Evolutionary conservation across 306 rosid species (phyloP).

Genomic region (Cicer arietinum): DNA sequence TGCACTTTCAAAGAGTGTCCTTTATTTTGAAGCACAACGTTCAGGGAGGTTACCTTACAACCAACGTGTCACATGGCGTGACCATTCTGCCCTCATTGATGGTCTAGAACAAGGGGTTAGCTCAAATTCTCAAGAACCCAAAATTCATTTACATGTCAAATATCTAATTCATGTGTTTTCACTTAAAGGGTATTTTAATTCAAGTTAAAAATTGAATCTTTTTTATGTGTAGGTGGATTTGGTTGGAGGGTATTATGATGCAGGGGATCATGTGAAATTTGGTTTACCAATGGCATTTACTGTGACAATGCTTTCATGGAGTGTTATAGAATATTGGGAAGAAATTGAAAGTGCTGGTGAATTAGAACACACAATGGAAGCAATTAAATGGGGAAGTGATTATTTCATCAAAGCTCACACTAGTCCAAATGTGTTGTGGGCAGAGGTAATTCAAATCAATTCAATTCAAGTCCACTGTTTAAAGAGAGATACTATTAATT

Average conservation of each 20-base stretch:
- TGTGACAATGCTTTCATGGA: slow-evolving; percentile 94
- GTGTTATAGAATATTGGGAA: slow-evolving; percentile 71
- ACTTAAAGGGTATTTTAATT: slow-evolving; percentile 15
- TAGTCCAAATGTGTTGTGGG: slow-evolving; percentile 88
- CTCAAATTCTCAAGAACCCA: slow-evolving; percentile 15
- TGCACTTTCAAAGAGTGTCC: slow-evolving; percentile 86
- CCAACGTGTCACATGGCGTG: slow-evolving; percentile 93
- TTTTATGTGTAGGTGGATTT: slow-evolving; percentile 70
- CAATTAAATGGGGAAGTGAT: slow-evolving; percentile 98
- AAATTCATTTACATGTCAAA: slow-evolving; percentile 1
- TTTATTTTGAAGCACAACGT: slow-evolving; percentile 94
- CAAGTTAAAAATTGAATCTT: slow-evolving; percentile 14
- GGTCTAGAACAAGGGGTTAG: slow-evolving; percentile 91
- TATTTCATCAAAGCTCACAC: slow-evolving; percentile 98
- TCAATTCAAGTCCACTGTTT: neutral
- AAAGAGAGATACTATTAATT: neutral
- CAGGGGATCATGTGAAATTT: slow-evolving; percentile 98
- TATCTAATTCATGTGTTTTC: neutral
- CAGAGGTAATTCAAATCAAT: slow-evolving; percentile 60
- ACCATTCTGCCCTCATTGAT: slow-evolving; percentile 97
- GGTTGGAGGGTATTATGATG: slow-evolving; percentile 98
- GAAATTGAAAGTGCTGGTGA: slow-evolving; percentile 83
- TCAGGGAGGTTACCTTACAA: slow-evolving; percentile 92
- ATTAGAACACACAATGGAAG: slow-evolving; percentile 78
- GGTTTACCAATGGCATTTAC: slow-evolving; percentile 99